phyloP scores from a whole-genome alignment of 768 basidiomycete species.

The Daedaleopsis nitida region DNA sequence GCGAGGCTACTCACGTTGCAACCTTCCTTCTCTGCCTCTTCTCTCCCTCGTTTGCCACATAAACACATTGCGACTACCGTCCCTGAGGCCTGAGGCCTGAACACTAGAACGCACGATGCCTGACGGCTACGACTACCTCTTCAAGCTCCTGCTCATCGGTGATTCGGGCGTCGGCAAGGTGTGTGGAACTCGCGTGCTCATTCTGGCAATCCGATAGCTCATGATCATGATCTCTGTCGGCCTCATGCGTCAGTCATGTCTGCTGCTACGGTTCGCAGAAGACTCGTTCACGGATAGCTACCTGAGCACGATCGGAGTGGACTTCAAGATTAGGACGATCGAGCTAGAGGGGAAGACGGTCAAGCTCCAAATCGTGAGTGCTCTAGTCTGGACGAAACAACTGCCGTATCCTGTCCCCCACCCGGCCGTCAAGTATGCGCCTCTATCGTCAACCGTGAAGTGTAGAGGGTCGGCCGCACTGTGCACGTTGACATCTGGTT shows the following conservation, averaged over 20 bases:
- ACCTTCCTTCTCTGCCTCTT: no score
- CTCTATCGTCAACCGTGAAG: no score
- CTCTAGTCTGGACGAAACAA: background rate
- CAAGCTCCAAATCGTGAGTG: slow-evolving; percentile 94
- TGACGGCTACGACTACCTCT: slow-evolving; percentile 93
- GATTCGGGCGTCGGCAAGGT: slow-evolving; percentile 96
- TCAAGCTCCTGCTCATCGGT: slow-evolving; percentile 93
- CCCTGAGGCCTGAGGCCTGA: no score
- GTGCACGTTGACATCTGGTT: no score
- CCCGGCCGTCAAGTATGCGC: no score
- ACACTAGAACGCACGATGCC: slow-evolving; percentile 31
- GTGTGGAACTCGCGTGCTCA: slow-evolving; percentile 20
- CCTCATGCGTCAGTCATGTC: slow-evolving; percentile 70
- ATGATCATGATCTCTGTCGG: no score
- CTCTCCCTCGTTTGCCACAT: no score
- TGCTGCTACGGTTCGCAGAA: slow-evolving; percentile 90
- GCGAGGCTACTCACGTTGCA: no score
- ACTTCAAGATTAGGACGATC: slow-evolving; percentile 99
- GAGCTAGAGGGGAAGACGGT: slow-evolving; percentile 98
- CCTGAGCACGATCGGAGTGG: slow-evolving; percentile 97
- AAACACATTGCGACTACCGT: background rate
- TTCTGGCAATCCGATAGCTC: background rate
- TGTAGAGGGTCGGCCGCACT: no score
- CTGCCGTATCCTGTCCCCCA: background rate
- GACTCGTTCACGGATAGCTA: slow-evolving; percentile 98